phyloP scores from a whole-genome alignment of 257 asterid genomes.

The Lithospermum erythrorhizon region DNA sequence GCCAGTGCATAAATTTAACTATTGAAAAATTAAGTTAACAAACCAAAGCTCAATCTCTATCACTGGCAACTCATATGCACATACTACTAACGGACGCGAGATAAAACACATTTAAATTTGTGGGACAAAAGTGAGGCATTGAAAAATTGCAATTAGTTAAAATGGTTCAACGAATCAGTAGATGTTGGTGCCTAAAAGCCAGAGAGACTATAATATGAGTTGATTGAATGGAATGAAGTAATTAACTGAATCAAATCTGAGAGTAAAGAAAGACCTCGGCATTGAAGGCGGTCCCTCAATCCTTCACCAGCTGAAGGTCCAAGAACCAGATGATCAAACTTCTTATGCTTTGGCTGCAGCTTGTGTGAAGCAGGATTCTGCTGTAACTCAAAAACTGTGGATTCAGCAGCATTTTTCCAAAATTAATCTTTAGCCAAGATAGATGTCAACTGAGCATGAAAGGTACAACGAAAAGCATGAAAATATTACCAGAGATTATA shows the following conservation, averaged over 20 bases:
- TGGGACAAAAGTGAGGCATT: no score
- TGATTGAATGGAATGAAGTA: neutral
- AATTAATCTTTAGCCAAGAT: neutral
- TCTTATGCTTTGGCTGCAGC: conserved; percentile 31
- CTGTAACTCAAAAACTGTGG: conserved; percentile 55
- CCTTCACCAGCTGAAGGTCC: conserved; percentile 93
- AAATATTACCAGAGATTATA: conserved; percentile 45
- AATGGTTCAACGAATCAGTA: no score
- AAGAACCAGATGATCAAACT: conserved; percentile 54
- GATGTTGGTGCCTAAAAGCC: no score
- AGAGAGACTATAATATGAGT: no score
- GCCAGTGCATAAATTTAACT: no score
- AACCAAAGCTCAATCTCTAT: no score
- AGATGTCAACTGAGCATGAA: neutral
- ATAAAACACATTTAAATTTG: no score
- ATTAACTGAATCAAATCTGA: neutral
- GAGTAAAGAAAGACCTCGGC: conserved; percentile 40
- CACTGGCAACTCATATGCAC: no score
- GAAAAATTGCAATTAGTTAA: no score
- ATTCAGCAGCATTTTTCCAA: conserved; percentile 9
- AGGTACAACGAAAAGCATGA: neutral
- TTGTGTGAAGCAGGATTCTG: conserved; percentile 20
- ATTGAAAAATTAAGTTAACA: no score
- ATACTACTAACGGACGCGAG: no score
- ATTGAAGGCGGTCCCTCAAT: conserved; percentile 64